Evolutionary conservation across 768 basidiomycete species (phyloP), one percentile per base, ranked within the genome.

Genomic region (Termitomyces bulborhizus): DNA sequence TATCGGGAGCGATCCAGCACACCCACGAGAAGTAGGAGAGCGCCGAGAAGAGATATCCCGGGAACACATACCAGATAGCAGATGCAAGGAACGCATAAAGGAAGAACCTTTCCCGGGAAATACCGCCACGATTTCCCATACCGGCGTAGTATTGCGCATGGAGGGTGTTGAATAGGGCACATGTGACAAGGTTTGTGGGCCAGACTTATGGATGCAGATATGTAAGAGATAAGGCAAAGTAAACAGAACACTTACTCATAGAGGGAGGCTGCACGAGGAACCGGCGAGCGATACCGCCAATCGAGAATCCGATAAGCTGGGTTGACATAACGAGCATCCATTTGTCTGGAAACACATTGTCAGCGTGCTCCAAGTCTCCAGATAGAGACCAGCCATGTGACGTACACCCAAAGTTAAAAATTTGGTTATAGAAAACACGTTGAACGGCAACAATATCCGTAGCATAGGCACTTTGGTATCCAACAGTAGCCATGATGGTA

Each of bases 51-150:
- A 89, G 70, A 66, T 87, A 91, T 4, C 87, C 87, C 0, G 88
- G 88, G 62, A 89, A 65, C 68, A 86, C 54, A 56, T 86, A 86
- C 86, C 86, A 91, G 40, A 71, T 60, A 36, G 74, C 76, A 12
- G 83, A 84, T 26, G 68, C 79, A 1, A 75, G 53, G 64, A 88
- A 86, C 4, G 76, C 81, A 62, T 78, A 83, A 55, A 83, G 59
- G 76, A 93, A 93, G 75, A 91, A 93, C 6, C 82, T 77, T 66
- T 88, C 86, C 53, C 92, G 82, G 58, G 80, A 82, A 43, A 92
- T 71, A 57, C 88, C 88, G 3, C 81, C 83, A 39, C 80, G 76
- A 29, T 69, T 75, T 13, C 86, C 84, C 16, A 79, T 77, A 54
- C 89, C 89, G 27, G 83, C 76, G 56, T 88, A 88, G 46, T 74